Evolutionary conservation across 495 filamentous ascomycete genomes (phyloP).

Genomic region (Staphylotrichum tortipilum): DNA sequence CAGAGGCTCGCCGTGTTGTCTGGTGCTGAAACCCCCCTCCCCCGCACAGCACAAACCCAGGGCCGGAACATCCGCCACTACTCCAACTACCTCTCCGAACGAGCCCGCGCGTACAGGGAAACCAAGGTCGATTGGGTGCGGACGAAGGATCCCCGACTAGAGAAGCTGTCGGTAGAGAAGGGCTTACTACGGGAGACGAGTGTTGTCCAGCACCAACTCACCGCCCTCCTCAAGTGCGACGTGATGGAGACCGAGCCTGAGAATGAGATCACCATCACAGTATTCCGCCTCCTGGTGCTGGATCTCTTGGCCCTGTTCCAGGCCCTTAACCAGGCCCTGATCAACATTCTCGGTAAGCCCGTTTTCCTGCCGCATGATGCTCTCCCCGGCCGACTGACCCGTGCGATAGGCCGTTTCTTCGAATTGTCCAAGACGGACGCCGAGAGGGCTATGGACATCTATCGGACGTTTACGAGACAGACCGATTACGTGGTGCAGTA

Average conservation of each 20-base stretch:
- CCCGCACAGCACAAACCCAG: constrained; percentile 71
- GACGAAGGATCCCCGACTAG: constrained; percentile 70
- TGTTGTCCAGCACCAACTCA: constrained; percentile 80
- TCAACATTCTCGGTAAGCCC: constrained; percentile 82
- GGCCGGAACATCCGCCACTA: constrained; percentile 92
- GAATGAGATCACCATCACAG: constrained; percentile 93
- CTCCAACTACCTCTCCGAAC: constrained; percentile 72
- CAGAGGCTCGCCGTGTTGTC: neutral
- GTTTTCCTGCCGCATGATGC: neutral
- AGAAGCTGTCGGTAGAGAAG: constrained; percentile 83
- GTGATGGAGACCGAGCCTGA: constrained; percentile 84
- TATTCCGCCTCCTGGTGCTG: constrained; percentile 86
- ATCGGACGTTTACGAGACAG: constrained; percentile 85
- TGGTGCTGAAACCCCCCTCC: constrained; percentile 8
- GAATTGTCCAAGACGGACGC: constrained; percentile 96
- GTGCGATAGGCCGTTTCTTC: constrained; percentile 76
- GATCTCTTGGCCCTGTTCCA: constrained; percentile 88
- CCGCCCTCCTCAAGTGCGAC: constrained; percentile 78
- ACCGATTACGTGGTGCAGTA: constrained; percentile 91
- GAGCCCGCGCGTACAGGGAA: constrained; percentile 72
- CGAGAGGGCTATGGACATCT: constrained; percentile 83
- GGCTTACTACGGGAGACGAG: constrained; percentile 89
- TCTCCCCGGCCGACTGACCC: constrained; percentile 14
- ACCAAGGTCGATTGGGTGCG: constrained; percentile 87
- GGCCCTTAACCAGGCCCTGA: constrained; percentile 93